Evolutionary conservation across 2,329 filamentous ascomycete species (phyloP).

Genomic region (Didymella glomerata): DNA sequence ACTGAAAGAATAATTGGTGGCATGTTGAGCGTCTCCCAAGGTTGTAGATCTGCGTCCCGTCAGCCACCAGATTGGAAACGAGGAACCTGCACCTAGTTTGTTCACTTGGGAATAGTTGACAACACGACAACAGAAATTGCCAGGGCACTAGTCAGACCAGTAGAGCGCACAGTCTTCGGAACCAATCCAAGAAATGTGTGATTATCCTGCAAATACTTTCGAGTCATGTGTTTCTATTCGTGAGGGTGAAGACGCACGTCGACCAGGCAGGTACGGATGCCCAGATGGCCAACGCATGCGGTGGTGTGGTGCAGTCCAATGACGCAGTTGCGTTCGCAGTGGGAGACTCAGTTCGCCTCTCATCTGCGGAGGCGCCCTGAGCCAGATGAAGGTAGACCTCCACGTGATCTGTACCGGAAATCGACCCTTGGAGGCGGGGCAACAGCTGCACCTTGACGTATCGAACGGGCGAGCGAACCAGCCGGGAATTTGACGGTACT

Average conservation of each 20-base stretch:
- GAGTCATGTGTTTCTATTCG: neutral
- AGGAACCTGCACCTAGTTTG: neutral
- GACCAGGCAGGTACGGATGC: neutral
- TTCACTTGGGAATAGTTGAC: neutral
- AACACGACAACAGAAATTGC: neutral
- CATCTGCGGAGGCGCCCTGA: neutral
- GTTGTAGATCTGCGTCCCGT: conserved; percentile 10
- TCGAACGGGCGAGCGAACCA: conserved; percentile 21
- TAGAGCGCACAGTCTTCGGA: neutral
- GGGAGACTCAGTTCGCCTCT: neutral
- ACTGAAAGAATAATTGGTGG: neutral
- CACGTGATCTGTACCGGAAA: conserved; percentile 33
- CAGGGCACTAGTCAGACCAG: neutral
- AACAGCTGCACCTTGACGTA: conserved; percentile 43
- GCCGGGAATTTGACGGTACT: conserved; percentile 12
- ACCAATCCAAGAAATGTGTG: neutral
- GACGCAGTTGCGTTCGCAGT: neutral
- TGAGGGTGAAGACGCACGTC: neutral
- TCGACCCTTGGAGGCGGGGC: conserved; percentile 5
- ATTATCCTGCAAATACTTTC: neutral
- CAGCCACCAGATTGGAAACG: conserved; percentile 29
- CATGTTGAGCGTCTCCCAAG: conserved; percentile 14
- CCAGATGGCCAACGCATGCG: neutral
- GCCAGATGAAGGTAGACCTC: conserved; percentile 17
- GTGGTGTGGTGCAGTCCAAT: conserved; percentile 6